These are phyloP conservation scores for Lathyrus sativus DNA, from an alignment of 306 rosid species.

Conservation along the genomic window DNA sequence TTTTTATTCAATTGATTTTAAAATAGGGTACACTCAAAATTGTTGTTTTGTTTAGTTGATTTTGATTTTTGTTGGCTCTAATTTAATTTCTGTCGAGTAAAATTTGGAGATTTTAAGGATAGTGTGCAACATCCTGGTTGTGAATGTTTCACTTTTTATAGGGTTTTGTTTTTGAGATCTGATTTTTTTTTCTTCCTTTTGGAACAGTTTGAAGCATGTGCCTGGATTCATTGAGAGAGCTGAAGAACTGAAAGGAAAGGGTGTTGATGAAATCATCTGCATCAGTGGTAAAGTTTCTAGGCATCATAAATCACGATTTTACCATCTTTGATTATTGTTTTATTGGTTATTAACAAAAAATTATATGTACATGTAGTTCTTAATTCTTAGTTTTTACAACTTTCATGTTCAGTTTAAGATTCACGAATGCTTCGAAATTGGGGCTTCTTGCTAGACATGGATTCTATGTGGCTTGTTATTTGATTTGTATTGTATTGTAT, in stretches of 20 bases:
- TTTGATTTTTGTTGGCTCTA: not conserved
- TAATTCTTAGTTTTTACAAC: not conserved
- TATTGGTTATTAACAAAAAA: constrained; percentile 10
- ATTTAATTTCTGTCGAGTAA: not conserved
- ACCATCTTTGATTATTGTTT: not conserved
- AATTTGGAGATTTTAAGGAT: not conserved
- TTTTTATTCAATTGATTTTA: not conserved
- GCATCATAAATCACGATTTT: not conserved
- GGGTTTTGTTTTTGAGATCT: constrained; percentile 17
- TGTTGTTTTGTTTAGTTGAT: not conserved
- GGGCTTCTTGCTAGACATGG: not conserved
- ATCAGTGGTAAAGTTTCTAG: constrained; percentile 59
- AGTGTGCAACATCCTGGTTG: constrained; percentile 2
- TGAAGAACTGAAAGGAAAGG: constrained; percentile 74
- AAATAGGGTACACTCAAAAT: not conserved
- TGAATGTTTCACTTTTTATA: not conserved
- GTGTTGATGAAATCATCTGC: constrained; percentile 67
- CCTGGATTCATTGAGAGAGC: constrained; percentile 82
- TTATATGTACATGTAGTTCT: constrained; percentile 11
- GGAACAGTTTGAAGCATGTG: constrained; percentile 75
- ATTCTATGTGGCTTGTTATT: constrained; percentile 5
- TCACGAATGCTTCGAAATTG: constrained; percentile 1
- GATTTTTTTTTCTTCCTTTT: not conserved
- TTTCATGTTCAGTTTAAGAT: not conserved
- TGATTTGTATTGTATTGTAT: not conserved